Base-by-base conservation (phyloP, 495 filamentous ascomycete species). In the Podospora pseudoanserina region DNA sequence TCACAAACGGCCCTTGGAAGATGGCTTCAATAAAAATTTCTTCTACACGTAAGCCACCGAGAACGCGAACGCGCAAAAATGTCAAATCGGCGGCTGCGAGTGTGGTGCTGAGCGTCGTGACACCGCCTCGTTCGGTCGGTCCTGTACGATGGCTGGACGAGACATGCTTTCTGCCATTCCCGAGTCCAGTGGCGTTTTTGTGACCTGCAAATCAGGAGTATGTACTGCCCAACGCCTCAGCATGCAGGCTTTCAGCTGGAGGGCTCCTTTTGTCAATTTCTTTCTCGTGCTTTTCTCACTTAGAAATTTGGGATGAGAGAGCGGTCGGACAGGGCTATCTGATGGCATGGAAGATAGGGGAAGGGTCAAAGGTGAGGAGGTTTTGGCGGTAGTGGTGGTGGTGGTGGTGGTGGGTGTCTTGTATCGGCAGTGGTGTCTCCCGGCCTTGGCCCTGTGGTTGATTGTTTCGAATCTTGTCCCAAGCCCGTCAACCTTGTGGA, bases 391-490 rank as follows among this genome's bases (percentile, higher is more conserved):
- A 23, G 15, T 60, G 23, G 11, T 23, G 19, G 20, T 27, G 57
- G 19, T 13, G 57, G 20, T 13, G 15, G 59, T 61, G 39, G 39
- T 49, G 39, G 39, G 39, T 16, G 39, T 49, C 39, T 49, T 49
- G 39, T 49, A 49, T 49, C 39, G 39, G 39, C 39, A 11, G 39
- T 49, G 7, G 39, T 16, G 30, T 49, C 2, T 49, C 39, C 39
- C 39, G 39, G 39, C 15, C 39, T 32, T 28, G 59, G 27, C 19
- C 23, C 30, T 32, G 30, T 32, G 59, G 59, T 61, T 61, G 23
- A 61, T 27, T 30, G 59, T 61, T 61, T 61, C 59, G 59, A 28
- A 30, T 26, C 23, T 23, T 27, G 59, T 61, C 30, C 59, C 59
- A 61, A 32, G 26, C 16, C 23, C 59, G 23, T 49, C 39, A 49